These are phyloP conservation scores for Pterocarpus santalinus DNA, from an alignment of 306 rosid species.

Conservation along the genomic window DNA sequence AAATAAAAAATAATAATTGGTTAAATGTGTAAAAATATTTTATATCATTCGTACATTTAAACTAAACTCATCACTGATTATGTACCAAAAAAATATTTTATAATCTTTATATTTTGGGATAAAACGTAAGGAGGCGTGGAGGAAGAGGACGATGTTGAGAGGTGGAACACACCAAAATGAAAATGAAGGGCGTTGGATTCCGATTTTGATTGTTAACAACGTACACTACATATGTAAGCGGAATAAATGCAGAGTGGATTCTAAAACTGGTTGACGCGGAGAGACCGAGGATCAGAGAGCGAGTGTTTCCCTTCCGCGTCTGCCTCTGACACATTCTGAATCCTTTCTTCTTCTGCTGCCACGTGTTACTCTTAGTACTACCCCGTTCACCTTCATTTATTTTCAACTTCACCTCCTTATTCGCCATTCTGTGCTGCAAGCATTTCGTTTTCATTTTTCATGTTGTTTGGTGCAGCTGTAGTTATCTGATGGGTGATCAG, in stretches of 20 bases:
- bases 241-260: not conserved
- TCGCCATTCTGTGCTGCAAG: not conserved
- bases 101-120: too few species aligned
- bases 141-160: too few species aligned
- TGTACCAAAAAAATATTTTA: too few species aligned
- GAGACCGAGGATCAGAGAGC: not conserved
- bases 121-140: too few species aligned
- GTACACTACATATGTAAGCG: not conserved
- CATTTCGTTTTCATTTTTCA: not conserved
- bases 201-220: not conserved
- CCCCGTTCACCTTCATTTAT: not conserved
- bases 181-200: too few species aligned
- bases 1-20: too few species aligned
- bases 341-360: not conserved
- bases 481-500: constrained; percentile 52
- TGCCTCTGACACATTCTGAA: not conserved
- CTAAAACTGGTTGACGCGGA: not conserved
- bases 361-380: not conserved
- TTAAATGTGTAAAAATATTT: too few species aligned
- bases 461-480: not conserved
- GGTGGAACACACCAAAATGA: too few species aligned
- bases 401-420: not conserved
- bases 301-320: not conserved
- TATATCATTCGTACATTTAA: too few species aligned
- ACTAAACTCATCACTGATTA: too few species aligned